Evolutionary conservation across 2,329 filamentous ascomycete genomes (phyloP).

Genomic region (Nemania sp.): DNA sequence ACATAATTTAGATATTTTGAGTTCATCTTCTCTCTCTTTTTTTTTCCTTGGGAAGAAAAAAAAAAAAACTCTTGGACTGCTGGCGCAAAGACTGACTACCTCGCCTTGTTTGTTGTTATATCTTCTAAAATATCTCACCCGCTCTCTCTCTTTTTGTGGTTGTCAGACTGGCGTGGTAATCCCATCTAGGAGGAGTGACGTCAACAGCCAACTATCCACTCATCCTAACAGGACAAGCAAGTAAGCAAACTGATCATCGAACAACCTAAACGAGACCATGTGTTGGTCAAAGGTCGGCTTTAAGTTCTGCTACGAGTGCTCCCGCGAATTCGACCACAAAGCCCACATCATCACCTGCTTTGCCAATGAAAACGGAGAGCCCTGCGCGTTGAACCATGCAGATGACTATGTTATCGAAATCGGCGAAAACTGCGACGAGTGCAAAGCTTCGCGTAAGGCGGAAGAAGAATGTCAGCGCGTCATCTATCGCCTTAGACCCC

Average conservation of each 20-base stretch:
- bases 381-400: background rate
- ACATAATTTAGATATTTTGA: background rate
- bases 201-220: background rate
- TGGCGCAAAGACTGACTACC: background rate
- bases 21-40: no score
- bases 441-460: constrained; percentile 2
- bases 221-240: background rate
- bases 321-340: constrained; percentile 19
- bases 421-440: constrained; percentile 30
- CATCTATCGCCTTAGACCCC: constrained; percentile 17
- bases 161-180: background rate
- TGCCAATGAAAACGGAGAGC: background rate
- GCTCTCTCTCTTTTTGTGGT: background rate
- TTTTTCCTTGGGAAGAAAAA: no score
- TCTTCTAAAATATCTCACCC: no score
- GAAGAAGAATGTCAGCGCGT: constrained; percentile 34
- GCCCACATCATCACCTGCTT: constrained; percentile 21
- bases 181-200: background rate
- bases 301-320: constrained; percentile 35
- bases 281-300: constrained; percentile 15
- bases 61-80: no score
- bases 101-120: background rate
- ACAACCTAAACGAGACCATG: constrained; percentile 11
- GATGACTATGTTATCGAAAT: constrained; percentile 8
- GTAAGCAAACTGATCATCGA: background rate